A percentile compares a stretch with the other conserved stretches of the same genome.
Evolutionary conservation across 2,329 filamentous ascomycete species (phyloP).

Genomic region (Trichoderma semiorbis): DNA sequence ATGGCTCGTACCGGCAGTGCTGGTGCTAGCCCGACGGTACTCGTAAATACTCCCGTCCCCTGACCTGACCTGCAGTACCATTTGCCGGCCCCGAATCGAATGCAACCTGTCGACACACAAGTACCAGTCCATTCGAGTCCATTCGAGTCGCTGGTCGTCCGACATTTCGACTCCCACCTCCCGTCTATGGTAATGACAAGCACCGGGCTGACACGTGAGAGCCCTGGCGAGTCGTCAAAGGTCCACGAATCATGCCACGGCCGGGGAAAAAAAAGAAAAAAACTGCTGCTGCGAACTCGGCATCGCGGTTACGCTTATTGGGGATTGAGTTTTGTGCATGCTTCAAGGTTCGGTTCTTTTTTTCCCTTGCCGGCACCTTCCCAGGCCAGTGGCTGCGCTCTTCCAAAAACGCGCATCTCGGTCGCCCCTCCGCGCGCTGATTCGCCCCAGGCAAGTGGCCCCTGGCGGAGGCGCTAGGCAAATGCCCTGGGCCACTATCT

Average conservation of each 20-base stretch:
- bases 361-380: neutral
- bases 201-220: neutral
- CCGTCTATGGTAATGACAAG: neutral
- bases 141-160: neutral
- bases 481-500: neutral
- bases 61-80: no score
- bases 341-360: conserved; percentile 1
- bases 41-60: no score
- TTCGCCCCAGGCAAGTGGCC: neutral
- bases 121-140: neutral
- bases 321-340: conserved; percentile 7
- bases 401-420: conserved; percentile 14
- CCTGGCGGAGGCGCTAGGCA: neutral
- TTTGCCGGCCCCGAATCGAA: neutral
- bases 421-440: neutral
- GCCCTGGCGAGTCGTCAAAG: neutral
- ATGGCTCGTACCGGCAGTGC: neutral
- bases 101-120: neutral
- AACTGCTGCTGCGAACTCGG: neutral
- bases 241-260: neutral
- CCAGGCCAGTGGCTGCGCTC: neutral
- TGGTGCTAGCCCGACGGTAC: neutral
- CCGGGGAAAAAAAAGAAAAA: neutral
- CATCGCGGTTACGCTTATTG: conserved; percentile 3
- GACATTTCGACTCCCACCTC: neutral